These are phyloP conservation scores for Termitomyces sp. DNA, from an alignment of 768 basidiomycete species.

Conservation along the genomic window DNA sequence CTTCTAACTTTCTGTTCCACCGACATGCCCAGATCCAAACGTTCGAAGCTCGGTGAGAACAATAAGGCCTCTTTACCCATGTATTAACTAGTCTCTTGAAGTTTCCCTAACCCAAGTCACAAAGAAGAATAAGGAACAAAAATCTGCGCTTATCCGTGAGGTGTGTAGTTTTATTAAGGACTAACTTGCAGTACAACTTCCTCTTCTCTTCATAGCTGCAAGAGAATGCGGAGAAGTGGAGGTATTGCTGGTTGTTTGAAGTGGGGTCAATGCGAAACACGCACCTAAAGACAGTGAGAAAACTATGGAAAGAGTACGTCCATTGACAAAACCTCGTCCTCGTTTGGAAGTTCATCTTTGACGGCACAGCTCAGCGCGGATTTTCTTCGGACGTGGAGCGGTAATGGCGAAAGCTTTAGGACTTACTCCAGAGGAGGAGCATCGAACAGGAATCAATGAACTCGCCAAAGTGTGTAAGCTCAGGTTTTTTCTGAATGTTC, in stretches of 20 bases:
- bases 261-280: conserved; percentile 96
- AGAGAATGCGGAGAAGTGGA: conserved; percentile 82
- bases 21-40: conserved; percentile 85
- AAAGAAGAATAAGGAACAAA: conserved; percentile 91
- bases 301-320: conserved; percentile 87
- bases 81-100: conserved; percentile 24
- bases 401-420: conserved; percentile 98
- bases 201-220: conserved; percentile 51
- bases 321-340: background rate
- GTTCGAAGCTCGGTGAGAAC: conserved; percentile 76
- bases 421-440: conserved; percentile 80
- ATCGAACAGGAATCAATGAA: conserved; percentile 69
- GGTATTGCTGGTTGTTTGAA: conserved; percentile 93
- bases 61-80: conserved; percentile 5
- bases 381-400: conserved; percentile 82
- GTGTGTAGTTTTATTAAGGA: conserved; percentile 33
- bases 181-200: conserved; percentile 2
- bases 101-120: conserved; percentile 92
- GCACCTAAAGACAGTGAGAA: conserved; percentile 89
- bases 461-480: conserved; percentile 61
- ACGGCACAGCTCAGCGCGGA: conserved; percentile 66
- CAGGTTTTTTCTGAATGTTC: background rate
- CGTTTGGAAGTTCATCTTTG: conserved; percentile 1
- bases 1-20: conserved; percentile 33
- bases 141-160: conserved; percentile 76